phyloP scores from a whole-genome alignment of 371 early-diverging fungal genomes.

The Mortierella sp. region DNA sequence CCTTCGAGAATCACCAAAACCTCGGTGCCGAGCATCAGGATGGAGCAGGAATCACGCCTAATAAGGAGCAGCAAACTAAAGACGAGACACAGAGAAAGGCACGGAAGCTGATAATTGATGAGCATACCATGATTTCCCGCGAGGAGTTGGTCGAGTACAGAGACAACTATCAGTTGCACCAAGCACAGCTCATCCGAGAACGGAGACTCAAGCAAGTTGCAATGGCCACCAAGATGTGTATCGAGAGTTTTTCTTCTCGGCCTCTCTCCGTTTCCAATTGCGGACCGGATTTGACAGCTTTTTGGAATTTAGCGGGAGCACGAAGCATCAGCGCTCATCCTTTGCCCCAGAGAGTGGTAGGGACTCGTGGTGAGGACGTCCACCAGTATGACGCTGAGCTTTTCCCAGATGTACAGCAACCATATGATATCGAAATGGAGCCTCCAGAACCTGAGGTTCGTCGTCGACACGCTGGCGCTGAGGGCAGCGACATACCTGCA shows the following conservation, averaged over 20 bases:
- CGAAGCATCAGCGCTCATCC: slow-evolving; percentile 1
- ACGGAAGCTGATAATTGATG: slow-evolving; percentile 12
- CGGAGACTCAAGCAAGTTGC: slow-evolving; percentile 3
- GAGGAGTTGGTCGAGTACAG: slow-evolving; percentile 8
- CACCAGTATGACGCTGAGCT: not conserved
- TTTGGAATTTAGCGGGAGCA: slow-evolving; percentile 23
- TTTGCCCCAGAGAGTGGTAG: no score
- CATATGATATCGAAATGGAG: slow-evolving; percentile 6
- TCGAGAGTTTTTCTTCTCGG: slow-evolving; percentile 10
- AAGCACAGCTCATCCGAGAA: slow-evolving; percentile 17
- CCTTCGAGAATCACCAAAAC: not conserved
- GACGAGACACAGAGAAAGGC: not conserved
- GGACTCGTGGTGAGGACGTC: not conserved
- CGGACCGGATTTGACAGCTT: slow-evolving; percentile 16
- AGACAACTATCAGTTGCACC: slow-evolving; percentile 8
- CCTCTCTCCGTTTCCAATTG: slow-evolving; percentile 20
- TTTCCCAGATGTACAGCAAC: not conserved
- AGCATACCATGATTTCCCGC: slow-evolving; percentile 21
- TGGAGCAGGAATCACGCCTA: not conserved
- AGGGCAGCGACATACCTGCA: slow-evolving; percentile 4
- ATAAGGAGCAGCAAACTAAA: not conserved
- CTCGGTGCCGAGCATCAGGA: not conserved
- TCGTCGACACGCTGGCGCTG: slow-evolving; percentile 20
- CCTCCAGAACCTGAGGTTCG: slow-evolving; percentile 26
- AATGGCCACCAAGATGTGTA: not conserved